Conservation (phyloP, 2,329 filamentous ascomycete genomes). For the Phyllosticta paracitricarpa region DNA sequence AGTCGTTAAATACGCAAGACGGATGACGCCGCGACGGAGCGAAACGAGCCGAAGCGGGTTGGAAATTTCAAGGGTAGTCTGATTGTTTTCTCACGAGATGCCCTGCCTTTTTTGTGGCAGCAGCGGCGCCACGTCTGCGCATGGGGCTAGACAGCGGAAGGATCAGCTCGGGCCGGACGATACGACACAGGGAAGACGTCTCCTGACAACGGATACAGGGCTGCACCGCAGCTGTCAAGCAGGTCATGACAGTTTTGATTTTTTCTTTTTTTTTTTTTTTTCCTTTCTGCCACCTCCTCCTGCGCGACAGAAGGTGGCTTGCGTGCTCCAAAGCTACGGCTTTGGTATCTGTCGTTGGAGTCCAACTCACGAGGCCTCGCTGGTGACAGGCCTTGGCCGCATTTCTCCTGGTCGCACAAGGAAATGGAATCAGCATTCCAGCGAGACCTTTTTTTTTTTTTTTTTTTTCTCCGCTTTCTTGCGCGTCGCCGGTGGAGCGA, state of each 20-base stretch:
- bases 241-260: neutral
- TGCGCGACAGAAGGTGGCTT: neutral
- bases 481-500: neutral
- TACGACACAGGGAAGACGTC: neutral
- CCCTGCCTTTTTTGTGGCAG: neutral
- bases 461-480: neutral
- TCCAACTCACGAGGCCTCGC: neutral
- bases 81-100: neutral
- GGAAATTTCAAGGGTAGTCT: neutral
- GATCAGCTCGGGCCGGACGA: neutral
- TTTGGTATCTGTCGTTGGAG: neutral
- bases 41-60: neutral
- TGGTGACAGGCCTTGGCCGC: neutral
- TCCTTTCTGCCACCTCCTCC: neutral
- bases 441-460: neutral
- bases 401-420: neutral
- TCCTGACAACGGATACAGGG: neutral
- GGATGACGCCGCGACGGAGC: neutral
- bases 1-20: neutral
- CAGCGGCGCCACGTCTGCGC: neutral
- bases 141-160: neutral
- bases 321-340: neutral
- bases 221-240: neutral
- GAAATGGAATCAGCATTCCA: neutral
- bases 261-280: neutral